Conservation (phyloP, 176 grass and related monocot genomes). For the Aechmea fasciata region DNA sequence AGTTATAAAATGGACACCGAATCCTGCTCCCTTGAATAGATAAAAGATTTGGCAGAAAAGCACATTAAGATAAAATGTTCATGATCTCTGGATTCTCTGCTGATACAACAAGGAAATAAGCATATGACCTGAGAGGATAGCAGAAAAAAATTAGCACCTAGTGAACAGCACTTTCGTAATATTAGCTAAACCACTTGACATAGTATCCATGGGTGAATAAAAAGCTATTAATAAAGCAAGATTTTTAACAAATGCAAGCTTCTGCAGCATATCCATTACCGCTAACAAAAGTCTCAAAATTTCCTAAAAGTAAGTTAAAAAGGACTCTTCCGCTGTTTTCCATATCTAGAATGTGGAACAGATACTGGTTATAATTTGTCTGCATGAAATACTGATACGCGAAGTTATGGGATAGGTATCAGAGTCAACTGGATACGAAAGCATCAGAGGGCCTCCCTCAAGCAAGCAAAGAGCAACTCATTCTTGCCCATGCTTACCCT, state of each 20-base stretch:
- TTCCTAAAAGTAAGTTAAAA: neutral
- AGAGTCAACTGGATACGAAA: neutral
- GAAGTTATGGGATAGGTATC: neutral
- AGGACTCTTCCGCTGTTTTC: neutral
- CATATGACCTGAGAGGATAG: no score
- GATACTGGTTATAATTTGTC: neutral
- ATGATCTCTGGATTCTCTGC: no score
- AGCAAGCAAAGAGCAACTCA: neutral
- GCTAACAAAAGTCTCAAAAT: neutral
- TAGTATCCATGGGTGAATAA: no score
- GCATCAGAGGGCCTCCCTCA: neutral
- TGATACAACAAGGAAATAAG: no score
- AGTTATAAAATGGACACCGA: neutral
- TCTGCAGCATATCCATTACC: no score
- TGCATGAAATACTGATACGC: neutral
- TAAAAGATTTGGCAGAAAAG: no score
- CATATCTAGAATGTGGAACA: neutral
- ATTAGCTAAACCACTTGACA: no score
- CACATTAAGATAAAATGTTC: no score
- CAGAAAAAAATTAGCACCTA: no score
- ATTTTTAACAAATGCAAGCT: no score
- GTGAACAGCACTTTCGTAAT: no score
- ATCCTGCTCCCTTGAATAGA: neutral
- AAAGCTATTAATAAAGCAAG: no score
- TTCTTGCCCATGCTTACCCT: neutral